Percentiles rank a stretch among this genome's conserved stretches.
Conservation (phyloP, 106 monocot species). For the Phalaenopsis equestris region DNA sequence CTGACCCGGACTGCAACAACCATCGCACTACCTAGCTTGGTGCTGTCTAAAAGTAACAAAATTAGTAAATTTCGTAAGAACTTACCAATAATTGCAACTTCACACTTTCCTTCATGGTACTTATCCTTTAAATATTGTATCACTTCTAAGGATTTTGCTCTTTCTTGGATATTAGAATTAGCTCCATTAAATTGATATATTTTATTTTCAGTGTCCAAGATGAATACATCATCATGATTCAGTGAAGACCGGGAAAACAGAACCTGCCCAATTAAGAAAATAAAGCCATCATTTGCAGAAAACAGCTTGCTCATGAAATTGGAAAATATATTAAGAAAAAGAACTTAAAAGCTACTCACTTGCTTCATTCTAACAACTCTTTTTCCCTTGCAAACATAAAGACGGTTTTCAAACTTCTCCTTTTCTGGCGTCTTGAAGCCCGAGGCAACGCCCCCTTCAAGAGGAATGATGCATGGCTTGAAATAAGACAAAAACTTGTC, state of each 20-base stretch:
- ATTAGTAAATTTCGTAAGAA: background rate
- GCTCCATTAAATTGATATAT: slow-evolving; percentile 31
- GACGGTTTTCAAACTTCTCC: slow-evolving; percentile 56
- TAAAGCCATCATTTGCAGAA: background rate
- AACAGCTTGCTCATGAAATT: background rate
- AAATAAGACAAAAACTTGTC: slow-evolving; percentile 78
- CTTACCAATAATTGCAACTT: slow-evolving; percentile 47
- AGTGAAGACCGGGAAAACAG: slow-evolving; percentile 28
- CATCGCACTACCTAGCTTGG: background rate
- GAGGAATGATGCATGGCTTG: slow-evolving; percentile 62
- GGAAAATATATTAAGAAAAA: background rate
- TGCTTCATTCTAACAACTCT: slow-evolving; percentile 59
- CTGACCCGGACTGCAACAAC: background rate
- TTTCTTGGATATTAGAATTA: slow-evolving; percentile 30
- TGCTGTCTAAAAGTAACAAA: background rate
- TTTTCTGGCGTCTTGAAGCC: slow-evolving; percentile 34
- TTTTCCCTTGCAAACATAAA: slow-evolving; percentile 63
- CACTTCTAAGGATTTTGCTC: slow-evolving; percentile 33
- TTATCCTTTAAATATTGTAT: slow-evolving; percentile 35
- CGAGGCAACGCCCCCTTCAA: slow-evolving; percentile 65
- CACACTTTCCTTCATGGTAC: slow-evolving; percentile 39
- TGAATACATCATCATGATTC: slow-evolving; percentile 31
- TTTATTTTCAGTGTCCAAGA: slow-evolving; percentile 23
- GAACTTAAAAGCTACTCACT: slow-evolving; percentile 15
- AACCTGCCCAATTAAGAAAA: slow-evolving; percentile 18